Base-by-base conservation (phyloP, 2,329 filamentous ascomycete genomes). In the Nakataea oryzae region DNA sequence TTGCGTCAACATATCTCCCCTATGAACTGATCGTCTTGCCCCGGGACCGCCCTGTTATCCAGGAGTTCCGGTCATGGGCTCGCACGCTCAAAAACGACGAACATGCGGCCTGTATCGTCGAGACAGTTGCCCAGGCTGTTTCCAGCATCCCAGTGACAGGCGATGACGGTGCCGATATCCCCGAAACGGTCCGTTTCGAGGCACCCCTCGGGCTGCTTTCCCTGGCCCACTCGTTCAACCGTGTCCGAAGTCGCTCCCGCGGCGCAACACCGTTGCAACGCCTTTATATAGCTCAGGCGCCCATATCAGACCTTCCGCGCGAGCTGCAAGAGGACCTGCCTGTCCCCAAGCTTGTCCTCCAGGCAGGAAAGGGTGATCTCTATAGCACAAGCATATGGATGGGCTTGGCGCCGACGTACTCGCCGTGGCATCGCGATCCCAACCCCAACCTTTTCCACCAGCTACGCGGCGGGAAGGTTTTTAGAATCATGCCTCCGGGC, bases 391-490 rank as follows among this genome's bases (percentile, higher is more conserved):
- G 90, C 67, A 78, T 97, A 56, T 99, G 93, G 93, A 81, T 97
- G 14, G 95, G 95, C 0, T 79, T 88, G 17, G 86, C 91, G 54
- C 91, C 91, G 0, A 97, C 93, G 0, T 92, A 91, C 68, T 97
- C 95, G 0, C 92, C 95, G 3, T 78, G 96, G 3, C 95, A 99
- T 74, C 85, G 89, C 62, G 95, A 99, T 69, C 95, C 95, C 0
- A 97, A 97, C 69, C 91, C 91, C 0, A 99, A 99, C 70, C 69
- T 97, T 0, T 96, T 97, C 71, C 85, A 90, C 57, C 95, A 99
- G 74, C 74, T 97, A 14, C 85, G 84, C 21, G 86, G 90, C 4
- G 74, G 71, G 60, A 99, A 99, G 74, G 72, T 76, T 0, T 78
- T 97, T 21, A 81, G 92, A n/a, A 71, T 97, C 14, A 79, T 93